Evolutionary conservation across 2,329 filamentous ascomycete genomes (phyloP), one percentile per base, ranked within the genome.

Genomic region (Ustulina deusta): DNA sequence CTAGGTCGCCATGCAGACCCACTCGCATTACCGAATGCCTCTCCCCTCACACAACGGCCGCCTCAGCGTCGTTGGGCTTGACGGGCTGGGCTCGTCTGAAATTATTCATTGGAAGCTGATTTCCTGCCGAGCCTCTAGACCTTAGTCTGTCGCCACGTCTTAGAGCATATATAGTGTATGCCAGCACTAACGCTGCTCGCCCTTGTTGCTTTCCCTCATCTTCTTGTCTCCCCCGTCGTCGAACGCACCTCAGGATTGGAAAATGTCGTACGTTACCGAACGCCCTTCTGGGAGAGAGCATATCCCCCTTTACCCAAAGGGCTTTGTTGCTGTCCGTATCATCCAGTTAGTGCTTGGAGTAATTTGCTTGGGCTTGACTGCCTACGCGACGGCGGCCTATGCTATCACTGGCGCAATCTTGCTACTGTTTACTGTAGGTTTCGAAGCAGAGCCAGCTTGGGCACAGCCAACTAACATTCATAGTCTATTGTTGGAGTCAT

Each of bases 321-420:
- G 79, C 22, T 84, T 84, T 74, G 79, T 83, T 38, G 78, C 77
- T 48, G 64, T 85, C 6, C 81, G 84, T 36, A 80, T 84, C 38
- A 71, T 83, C 62, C 83, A 86, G 74, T 77, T 86, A 20, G 69
- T 85, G 17, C 69, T 87, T 15, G 79, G 79, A 20, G 61, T 88
- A 42, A 67, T 83, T 40, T 77, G 83, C 32, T 75, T 88, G 1
- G 85, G 81, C 15, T 78, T 89, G 40, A 77, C 79, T 25, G 84
- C 81, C 7, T 87, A 84, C 69, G 80, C 82, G 10, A 76, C 82
- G 32, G 68, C 72, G 10, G 78, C 73, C 51, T 63, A 79, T 3
- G 66, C 71, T n/a, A 71, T 75, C 38, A 48, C 58, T 15, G 76
- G 75, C 36, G 69, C 72, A 61, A 64, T 46, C 79, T 52, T 77